Evolutionary conservation across 768 basidiomycete species (phyloP), one percentile per base, ranked within the genome.

Genomic region (Suillus spraguei): DNA sequence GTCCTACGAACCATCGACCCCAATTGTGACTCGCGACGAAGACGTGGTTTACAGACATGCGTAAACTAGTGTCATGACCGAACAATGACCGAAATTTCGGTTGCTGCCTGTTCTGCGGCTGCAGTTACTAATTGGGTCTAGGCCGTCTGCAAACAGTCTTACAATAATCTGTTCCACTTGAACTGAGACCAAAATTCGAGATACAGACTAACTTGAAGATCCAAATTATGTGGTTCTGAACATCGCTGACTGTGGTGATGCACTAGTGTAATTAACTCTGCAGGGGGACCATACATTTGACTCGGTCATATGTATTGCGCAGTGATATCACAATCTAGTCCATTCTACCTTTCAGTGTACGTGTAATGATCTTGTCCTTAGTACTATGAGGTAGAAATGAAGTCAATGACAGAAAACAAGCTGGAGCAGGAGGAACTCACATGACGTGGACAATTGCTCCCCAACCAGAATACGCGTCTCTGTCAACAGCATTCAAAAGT

Each of bases 381-480:
- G 89, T 91, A 61, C 90, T 91, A 63, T 50, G 67, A 24, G 35
- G 14, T 22, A 44, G 50, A 36, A 61, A 60, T 63, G 54, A 60
- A 59, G 61, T 53, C 53, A 63, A 46, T 64, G 64, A 61, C 22
- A 59, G 47, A 52, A 50, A 65, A 63, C 17, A 46, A 63, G 63
- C 39, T 50, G 20, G 44, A 52, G 35, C 42, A 49, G 55, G 42
- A 42, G 13, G 20, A 42, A 80, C 94, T 83, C 76, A 97, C 95
- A 99, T 92, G 62, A 99, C 81, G 82, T 98, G 92, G 44, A 99
- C 97, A 61, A 97, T 78, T 42, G 89, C 94, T 49, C 97, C 97
- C 95, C 95, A 98, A 64, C 97, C 97, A 61, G 95, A 97, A 75
- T 87, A 94, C 24, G 97, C 95, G 77, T 99, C 97, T 54, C 97